A percentile compares a stretch with the other conserved stretches of the same genome.
Conservation (phyloP, 2,329 filamentous ascomycete genomes). For the Rutstroemia sp. region DNA sequence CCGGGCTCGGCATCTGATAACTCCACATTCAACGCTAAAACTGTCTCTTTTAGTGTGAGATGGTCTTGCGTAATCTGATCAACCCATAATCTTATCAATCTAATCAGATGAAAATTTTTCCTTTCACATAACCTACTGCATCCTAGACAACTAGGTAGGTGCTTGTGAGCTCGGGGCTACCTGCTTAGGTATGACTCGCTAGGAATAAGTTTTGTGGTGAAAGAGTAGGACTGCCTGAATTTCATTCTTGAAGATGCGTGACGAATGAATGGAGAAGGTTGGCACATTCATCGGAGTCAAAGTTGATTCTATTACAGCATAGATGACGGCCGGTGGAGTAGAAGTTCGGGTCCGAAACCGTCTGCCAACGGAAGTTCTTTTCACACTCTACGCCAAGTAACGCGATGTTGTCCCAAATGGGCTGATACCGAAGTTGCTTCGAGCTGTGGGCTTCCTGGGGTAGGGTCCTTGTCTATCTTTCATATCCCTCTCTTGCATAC, state of each 20-base stretch:
- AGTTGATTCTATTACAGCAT: background rate
- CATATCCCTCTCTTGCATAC: background rate
- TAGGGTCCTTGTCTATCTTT: too few relatives aligned
- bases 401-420: background rate
- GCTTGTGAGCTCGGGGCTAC: background rate
- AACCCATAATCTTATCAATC: slow-evolving; percentile 8
- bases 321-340: background rate
- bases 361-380: background rate
- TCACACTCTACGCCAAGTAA: background rate
- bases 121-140: background rate
- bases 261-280: background rate
- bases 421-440: too few relatives aligned
- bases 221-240: background rate
- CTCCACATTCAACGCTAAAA: too few relatives aligned
- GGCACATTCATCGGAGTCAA: background rate
- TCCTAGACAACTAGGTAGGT: background rate
- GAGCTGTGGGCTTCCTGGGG: too few relatives aligned
- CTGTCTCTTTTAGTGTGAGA: too few relatives aligned
- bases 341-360: background rate
- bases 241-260: too few relatives aligned
- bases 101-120: slow-evolving; percentile 8
- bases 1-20: background rate
- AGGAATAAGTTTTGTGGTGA: background rate
- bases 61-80: too few relatives aligned
- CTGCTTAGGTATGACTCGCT: background rate